These are phyloP conservation scores for Phytophthora pluvialis DNA, from an alignment of 352 stramenopile genomes.

Conservation along the genomic window DNA sequence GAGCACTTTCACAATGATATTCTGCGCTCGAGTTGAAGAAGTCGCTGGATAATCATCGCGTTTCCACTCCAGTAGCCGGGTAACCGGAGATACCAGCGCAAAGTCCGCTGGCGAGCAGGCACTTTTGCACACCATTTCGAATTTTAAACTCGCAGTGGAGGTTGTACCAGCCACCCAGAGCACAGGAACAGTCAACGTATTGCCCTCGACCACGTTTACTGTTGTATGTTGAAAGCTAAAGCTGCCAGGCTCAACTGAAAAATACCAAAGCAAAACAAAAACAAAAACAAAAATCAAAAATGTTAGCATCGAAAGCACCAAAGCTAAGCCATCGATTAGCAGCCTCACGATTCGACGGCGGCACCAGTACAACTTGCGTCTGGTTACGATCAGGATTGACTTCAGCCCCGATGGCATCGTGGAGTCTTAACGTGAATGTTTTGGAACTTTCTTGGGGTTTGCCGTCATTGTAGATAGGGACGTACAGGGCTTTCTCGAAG, in stretches of 20 bases:
- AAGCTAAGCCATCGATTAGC: neutral
- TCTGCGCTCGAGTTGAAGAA: constrained; percentile 30
- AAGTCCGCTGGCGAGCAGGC: constrained; percentile 57
- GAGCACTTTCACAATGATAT: constrained; percentile 51
- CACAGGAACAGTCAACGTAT: constrained; percentile 52
- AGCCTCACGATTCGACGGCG: constrained; percentile 61
- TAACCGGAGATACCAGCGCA: constrained; percentile 37
- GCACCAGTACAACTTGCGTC: constrained; percentile 53
- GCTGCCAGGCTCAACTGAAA: constrained; percentile 52
- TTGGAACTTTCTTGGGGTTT: constrained; percentile 56
- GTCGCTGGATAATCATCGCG: constrained; percentile 30
- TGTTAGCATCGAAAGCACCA: neutral
- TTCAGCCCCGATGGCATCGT: constrained; percentile 57
- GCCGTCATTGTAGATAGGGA: constrained; percentile 68
- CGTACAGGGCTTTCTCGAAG: constrained; percentile 69
- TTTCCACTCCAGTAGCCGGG: constrained; percentile 51
- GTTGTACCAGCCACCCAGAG: constrained; percentile 68
- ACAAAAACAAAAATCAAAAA: neutral
- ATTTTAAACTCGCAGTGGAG: constrained; percentile 45
- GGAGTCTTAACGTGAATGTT: constrained; percentile 60
- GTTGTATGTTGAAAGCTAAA: constrained; percentile 57
- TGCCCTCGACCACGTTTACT: constrained; percentile 44
- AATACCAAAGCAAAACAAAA: neutral
- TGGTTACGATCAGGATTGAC: constrained; percentile 60
- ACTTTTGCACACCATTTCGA: constrained; percentile 51